phyloP scores from a whole-genome alignment of 768 basidiomycete species.

The Suillus placidus region DNA sequence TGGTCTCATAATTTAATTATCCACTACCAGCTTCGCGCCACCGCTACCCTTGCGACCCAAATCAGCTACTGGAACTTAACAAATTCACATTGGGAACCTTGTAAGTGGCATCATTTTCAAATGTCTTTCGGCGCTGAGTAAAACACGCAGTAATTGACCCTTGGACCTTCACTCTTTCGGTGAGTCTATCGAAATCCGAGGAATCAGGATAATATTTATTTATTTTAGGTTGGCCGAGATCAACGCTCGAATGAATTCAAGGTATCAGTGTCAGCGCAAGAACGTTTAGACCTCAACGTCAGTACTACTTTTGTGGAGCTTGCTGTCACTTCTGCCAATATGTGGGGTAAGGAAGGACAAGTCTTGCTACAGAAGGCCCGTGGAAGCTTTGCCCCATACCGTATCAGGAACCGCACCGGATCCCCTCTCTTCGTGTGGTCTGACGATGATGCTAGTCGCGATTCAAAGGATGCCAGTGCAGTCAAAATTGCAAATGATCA shows the following conservation, averaged over 20 bases:
- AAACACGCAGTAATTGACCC: conserved; percentile 80
- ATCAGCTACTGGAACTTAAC: conserved; percentile 97
- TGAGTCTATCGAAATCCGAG: conserved; percentile 36
- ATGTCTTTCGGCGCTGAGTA: conserved; percentile 17
- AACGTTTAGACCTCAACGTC: conserved; percentile 88
- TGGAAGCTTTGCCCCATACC: conserved; percentile 92
- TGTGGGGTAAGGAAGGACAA: conserved; percentile 77
- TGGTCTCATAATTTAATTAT: not conserved
- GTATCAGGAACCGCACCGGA: conserved; percentile 89
- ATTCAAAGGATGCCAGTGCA: conserved; percentile 49
- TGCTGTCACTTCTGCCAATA: conserved; percentile 68
- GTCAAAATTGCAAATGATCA: conserved; percentile 73
- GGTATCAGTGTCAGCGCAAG: conserved; percentile 68
- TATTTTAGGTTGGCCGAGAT: conserved; percentile 55
- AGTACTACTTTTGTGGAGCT: conserved; percentile 91
- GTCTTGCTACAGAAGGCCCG: conserved; percentile 73
- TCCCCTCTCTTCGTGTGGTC: conserved; percentile 85
- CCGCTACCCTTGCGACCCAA: conserved; percentile 76
- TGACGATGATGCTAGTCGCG: conserved; percentile 61
- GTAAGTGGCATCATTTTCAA: conserved; percentile 44
- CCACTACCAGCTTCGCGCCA: conserved; percentile 70
- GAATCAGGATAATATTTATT: conserved; percentile 14
- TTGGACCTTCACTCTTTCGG: conserved; percentile 83
- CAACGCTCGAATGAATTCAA: conserved; percentile 52
- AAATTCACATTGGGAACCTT: conserved; percentile 98